Evolutionary conservation across 225 moss, liverwort and hornwort genomes (phyloP).

Genomic region (Lunularia cruciata): DNA sequence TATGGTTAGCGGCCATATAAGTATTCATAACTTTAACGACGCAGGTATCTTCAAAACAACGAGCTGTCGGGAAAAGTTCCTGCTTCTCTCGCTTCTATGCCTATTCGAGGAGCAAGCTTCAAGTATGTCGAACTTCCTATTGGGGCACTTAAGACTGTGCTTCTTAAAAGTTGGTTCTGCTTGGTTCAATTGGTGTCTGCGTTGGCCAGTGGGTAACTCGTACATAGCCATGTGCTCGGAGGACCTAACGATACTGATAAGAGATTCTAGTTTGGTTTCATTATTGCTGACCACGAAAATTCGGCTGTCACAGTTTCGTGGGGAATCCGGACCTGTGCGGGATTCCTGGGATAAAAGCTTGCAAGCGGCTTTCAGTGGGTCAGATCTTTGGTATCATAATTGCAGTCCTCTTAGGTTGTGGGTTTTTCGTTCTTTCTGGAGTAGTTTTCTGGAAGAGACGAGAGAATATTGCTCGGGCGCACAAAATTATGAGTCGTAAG

Average conservation of each 20-base stretch:
- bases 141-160: too few species aligned
- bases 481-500: slow-evolving; percentile 49
- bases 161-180: too few species aligned
- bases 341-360: slow-evolving; percentile 58
- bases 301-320: slow-evolving; percentile 52
- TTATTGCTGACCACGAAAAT: neutral
- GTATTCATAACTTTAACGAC: too few species aligned
- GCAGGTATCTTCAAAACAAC: slow-evolving; percentile 80
- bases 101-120: slow-evolving; percentile 66
- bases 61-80: slow-evolving; percentile 73
- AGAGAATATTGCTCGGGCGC: slow-evolving; percentile 42
- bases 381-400: slow-evolving; percentile 55
- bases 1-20: too few species aligned
- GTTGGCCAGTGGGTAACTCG: too few species aligned
- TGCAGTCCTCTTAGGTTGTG: slow-evolving; percentile 25
- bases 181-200: too few species aligned
- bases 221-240: too few species aligned
- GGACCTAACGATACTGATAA: neutral
- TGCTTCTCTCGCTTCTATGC: slow-evolving; percentile 64
- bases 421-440: slow-evolving; percentile 17
- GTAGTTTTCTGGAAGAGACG: slow-evolving; percentile 33
- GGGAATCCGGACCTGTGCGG: slow-evolving; percentile 79
- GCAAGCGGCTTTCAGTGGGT: slow-evolving; percentile 47
- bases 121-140: slow-evolving; percentile 82
- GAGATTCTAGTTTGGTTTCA: too few species aligned